phyloP scores from a whole-genome alignment of 331 rosid genomes.

The Spiraea crenata region DNA sequence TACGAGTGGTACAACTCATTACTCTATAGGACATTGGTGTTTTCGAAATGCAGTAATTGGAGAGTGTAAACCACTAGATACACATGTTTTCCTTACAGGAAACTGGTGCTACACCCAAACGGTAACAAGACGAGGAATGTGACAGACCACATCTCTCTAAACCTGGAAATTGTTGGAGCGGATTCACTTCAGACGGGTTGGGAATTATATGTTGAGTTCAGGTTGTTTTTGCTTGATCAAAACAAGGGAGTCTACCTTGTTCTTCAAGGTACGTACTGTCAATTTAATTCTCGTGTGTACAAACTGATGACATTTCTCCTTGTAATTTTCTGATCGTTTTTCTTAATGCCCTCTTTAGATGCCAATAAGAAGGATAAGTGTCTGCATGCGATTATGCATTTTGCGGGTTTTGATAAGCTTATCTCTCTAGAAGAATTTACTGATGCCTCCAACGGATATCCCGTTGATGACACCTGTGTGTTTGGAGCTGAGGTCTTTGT shows the following conservation, averaged over 20 bases:
- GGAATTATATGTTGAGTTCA: conserved; percentile 45
- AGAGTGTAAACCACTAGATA: no score
- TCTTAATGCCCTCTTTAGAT: neutral
- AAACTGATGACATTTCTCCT: no score
- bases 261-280: no score
- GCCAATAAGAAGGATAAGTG: neutral
- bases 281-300: no score
- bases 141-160: neutral
- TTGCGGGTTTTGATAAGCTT: neutral
- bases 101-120: conserved; percentile 21
- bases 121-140: conserved; percentile 17
- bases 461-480: neutral
- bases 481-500: no score
- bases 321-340: no score
- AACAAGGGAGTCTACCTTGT: no score
- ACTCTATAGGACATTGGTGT: no score
- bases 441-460: neutral
- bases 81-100: conserved; percentile 9
- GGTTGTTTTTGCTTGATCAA: conserved; percentile 32
- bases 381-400: neutral
- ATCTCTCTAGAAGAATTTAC: neutral
- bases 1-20: conserved; percentile 40
- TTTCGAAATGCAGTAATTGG: no score
- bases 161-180: conserved; percentile 20
- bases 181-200: conserved; percentile 41